These are phyloP conservation scores for Trypanosoma melophagium DNA, from an alignment of 208 protist genomes.

Conservation along the genomic window DNA sequence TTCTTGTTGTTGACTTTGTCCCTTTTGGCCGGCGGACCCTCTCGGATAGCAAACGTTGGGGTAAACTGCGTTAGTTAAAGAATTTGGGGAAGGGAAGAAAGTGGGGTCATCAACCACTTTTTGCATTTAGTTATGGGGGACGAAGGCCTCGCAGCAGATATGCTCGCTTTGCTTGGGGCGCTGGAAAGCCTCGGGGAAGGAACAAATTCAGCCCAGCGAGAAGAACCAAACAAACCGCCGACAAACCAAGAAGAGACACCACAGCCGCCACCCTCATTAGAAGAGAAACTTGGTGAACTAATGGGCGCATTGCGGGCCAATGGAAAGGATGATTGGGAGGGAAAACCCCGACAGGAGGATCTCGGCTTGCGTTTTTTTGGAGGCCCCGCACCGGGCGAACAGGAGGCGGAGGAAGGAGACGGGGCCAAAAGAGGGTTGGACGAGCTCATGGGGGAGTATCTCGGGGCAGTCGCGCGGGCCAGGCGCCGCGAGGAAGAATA, in stretches of 20 bases:
- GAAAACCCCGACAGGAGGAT: conserved; percentile 22
- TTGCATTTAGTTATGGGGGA: conserved; percentile 11
- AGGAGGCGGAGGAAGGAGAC: background rate
- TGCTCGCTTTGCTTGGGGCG: conserved; percentile 16
- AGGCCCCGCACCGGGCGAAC: background rate
- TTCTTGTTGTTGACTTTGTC: conserved; percentile 3
- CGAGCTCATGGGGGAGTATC: conserved; percentile 23
- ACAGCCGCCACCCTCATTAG: conserved; percentile 6
- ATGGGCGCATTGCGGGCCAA: conserved; percentile 20
- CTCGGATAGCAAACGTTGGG: too few relatives aligned
- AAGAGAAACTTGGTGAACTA: conserved; percentile 26
- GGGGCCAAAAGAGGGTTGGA: conserved; percentile 4
- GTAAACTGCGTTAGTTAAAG: too few relatives aligned
- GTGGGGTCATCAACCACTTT: too few relatives aligned
- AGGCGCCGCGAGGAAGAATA: background rate
- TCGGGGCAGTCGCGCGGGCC: conserved; percentile 11
- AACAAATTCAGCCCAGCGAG: background rate
- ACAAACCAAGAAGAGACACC: background rate
- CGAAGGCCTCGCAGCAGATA: conserved; percentile 13
- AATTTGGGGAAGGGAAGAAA: background rate
- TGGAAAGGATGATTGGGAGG: conserved; percentile 21
- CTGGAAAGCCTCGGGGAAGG: background rate
- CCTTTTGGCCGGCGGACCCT: too few relatives aligned
- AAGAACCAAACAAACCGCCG: background rate
- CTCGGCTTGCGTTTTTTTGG: conserved; percentile 19